Percentiles rank a stretch among this genome's conserved stretches.
These are phyloP conservation scores for Cryptosporidium andersoni DNA, from an alignment of 169 alveolate species.

Conservation along the genomic window DNA sequence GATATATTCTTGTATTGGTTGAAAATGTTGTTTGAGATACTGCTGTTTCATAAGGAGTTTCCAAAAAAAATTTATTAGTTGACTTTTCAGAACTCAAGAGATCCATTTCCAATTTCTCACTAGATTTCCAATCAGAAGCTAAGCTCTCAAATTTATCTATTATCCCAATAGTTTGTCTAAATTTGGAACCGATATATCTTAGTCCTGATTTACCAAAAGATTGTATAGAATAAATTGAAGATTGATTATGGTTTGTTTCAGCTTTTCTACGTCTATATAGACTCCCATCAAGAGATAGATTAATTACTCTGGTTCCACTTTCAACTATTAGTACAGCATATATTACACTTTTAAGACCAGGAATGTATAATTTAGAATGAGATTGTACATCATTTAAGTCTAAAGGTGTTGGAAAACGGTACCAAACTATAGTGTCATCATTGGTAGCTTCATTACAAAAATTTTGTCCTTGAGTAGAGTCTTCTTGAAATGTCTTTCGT, in stretches of 20 bases:
- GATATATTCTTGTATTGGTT: slow-evolving; percentile 20
- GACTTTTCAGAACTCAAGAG: slow-evolving; percentile 4
- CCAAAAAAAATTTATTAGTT: background rate
- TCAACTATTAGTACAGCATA: slow-evolving; percentile 33
- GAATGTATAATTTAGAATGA: slow-evolving; percentile 30
- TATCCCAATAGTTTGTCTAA: background rate
- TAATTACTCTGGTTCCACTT: slow-evolving; percentile 53
- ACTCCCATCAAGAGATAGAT: slow-evolving; percentile 35
- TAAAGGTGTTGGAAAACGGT: background rate
- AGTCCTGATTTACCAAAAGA: background rate
- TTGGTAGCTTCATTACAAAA: slow-evolving; percentile 2
- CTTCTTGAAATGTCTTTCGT: background rate
- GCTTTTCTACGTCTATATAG: slow-evolving; percentile 26
- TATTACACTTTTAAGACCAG: slow-evolving; percentile 16
- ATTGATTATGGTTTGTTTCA: slow-evolving; percentile 7
- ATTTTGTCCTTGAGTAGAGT: slow-evolving; percentile 11
- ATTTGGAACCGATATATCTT: background rate
- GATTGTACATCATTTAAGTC: slow-evolving; percentile 35
- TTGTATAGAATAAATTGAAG: background rate
- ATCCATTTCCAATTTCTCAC: background rate
- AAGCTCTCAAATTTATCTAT: slow-evolving; percentile 1
- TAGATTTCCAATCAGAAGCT: background rate
- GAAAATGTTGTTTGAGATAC: slow-evolving; percentile 36
- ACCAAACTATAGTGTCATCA: slow-evolving; percentile 20
- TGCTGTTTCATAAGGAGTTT: slow-evolving; percentile 38